Percentiles rank a stretch among this genome's conserved stretches.
phyloP scores from a whole-genome alignment of 2,329 filamentous ascomycete genomes.

The Diaporthe velutina region DNA sequence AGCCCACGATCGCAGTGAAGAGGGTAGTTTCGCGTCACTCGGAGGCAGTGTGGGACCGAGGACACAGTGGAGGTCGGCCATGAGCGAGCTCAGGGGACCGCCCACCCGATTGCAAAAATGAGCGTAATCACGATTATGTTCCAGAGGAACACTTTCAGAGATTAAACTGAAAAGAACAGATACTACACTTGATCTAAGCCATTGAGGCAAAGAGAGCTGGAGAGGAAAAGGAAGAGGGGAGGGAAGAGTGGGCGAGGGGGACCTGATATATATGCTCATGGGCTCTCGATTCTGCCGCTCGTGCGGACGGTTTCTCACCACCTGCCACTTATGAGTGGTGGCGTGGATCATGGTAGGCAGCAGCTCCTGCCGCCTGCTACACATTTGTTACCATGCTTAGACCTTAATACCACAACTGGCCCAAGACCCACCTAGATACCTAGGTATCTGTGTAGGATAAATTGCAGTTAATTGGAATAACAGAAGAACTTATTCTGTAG shows the following conservation, averaged over 20 bases:
- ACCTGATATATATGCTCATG: conserved; percentile 43
- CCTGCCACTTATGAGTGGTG: neutral
- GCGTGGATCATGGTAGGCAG: neutral
- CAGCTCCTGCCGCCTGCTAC: neutral
- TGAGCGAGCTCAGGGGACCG: conserved; percentile 80
- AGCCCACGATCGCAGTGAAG: conserved; percentile 72
- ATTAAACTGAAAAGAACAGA: conserved; percentile 99
- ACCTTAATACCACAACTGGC: neutral
- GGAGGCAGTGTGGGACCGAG: conserved; percentile 81
- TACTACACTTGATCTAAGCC: conserved; percentile 96
- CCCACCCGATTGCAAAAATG: conserved; percentile 75
- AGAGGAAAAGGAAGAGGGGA: conserved; percentile 63
- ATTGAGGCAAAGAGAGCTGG: conserved; percentile 70
- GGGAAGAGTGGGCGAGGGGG: conserved; percentile 33
- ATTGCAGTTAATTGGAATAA: neutral
- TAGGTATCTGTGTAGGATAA: too few species aligned
- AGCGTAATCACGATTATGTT: conserved; percentile 83
- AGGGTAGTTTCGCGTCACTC: conserved; percentile 74
- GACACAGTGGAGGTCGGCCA: conserved; percentile 75
- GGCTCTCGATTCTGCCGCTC: neutral
- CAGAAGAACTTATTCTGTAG: neutral
- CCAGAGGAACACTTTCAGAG: conserved; percentile 84
- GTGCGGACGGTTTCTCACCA: conserved; percentile 1
- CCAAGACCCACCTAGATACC: too few species aligned
- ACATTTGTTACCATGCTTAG: neutral